A percentile compares a stretch with the other conserved stretches of the same genome.
Conservation (phyloP, 805 yeast species). For the Wickerhamiella slavikovae region DNA sequence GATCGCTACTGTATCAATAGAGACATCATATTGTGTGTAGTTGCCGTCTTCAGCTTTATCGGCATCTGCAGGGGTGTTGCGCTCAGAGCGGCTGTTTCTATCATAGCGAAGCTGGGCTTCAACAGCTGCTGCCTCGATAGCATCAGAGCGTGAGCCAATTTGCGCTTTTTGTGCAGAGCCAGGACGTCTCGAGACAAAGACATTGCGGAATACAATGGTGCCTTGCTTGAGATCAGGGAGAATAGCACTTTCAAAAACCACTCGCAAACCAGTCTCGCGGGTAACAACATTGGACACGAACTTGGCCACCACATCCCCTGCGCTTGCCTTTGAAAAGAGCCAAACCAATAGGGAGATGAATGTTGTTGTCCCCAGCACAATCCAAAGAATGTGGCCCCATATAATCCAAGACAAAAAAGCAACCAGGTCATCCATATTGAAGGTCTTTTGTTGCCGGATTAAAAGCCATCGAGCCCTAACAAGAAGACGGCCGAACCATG, state of each 20-base stretch:
- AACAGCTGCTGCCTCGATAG: constrained; percentile 34
- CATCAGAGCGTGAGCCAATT: constrained; percentile 56
- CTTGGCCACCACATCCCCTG: constrained; percentile 73
- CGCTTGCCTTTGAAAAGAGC: constrained; percentile 64
- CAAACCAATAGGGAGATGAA: constrained; percentile 64
- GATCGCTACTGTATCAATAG: constrained; percentile 67
- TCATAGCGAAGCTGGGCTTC: constrained; percentile 5
- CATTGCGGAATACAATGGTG: constrained; percentile 61
- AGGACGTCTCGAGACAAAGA: constrained; percentile 74
- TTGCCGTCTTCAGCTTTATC: constrained; percentile 60
- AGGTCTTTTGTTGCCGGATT: constrained; percentile 58
- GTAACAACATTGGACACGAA: constrained; percentile 69
- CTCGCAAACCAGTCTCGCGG: constrained; percentile 58
- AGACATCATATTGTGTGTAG: constrained; percentile 85
- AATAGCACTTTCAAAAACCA: constrained; percentile 80
- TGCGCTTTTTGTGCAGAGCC: constrained; percentile 29
- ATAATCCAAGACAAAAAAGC: constrained; percentile 86
- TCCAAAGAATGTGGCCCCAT: constrained; percentile 64
- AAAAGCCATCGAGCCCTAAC: constrained; percentile 52
- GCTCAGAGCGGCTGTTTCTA: constrained; percentile 2
- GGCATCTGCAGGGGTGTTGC: constrained; percentile 16
- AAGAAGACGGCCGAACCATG: constrained; percentile 21
- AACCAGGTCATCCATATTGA: constrained; percentile 76
- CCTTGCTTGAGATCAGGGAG: constrained; percentile 90
- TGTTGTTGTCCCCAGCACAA: constrained; percentile 79